Percentiles rank a stretch among this genome's conserved stretches.
These are phyloP conservation scores for Penicillium sp. DNA, from an alignment of 2,329 filamentous ascomycete genomes.

Conservation along the genomic window DNA sequence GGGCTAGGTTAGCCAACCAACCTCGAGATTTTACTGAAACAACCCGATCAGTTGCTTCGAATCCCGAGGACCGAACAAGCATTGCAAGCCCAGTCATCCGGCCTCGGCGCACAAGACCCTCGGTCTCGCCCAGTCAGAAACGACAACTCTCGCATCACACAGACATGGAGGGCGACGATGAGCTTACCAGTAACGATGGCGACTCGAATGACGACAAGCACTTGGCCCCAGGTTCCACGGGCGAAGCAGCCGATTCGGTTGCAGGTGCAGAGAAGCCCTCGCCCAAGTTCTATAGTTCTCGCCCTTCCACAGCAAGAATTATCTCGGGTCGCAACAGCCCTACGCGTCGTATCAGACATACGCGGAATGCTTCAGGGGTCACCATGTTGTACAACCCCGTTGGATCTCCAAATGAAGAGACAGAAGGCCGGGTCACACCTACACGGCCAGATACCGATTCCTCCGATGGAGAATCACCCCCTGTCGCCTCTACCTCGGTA, in stretches of 20 bases:
- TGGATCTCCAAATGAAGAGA: conserved; percentile 39
- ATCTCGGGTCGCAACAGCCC: conserved; percentile 37
- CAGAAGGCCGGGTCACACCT: conserved; percentile 23
- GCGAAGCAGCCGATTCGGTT: conserved; percentile 11
- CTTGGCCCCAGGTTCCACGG: conserved; percentile 19
- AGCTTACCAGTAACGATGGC: conserved; percentile 76
- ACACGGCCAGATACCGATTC: conserved; percentile 25
- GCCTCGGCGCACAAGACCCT: conserved; percentile 32
- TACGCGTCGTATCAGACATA: conserved; percentile 52
- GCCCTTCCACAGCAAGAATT: conserved; percentile 44
- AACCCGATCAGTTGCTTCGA: conserved; percentile 55
- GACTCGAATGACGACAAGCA: conserved; percentile 34
- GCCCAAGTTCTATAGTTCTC: conserved; percentile 37
- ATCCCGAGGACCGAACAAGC: conserved; percentile 51
- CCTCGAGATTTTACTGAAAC: conserved; percentile 50
- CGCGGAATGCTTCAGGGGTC: conserved; percentile 72
- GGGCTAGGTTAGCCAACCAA: conserved; percentile 24
- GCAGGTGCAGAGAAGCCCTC: conserved; percentile 27
- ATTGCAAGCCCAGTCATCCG: conserved; percentile 34
- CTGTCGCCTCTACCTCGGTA: conserved; percentile 32
- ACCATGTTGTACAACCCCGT: conserved; percentile 82
- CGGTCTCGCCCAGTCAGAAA: conserved; percentile 32
- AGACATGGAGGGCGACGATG: conserved; percentile 85
- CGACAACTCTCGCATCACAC: conserved; percentile 59
- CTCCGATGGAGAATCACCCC: conserved; percentile 37